Evolutionary conservation across 1,139 yeast species (phyloP), one percentile per base, ranked within the genome.

Genomic region (Geotrichum macrosporum): DNA sequence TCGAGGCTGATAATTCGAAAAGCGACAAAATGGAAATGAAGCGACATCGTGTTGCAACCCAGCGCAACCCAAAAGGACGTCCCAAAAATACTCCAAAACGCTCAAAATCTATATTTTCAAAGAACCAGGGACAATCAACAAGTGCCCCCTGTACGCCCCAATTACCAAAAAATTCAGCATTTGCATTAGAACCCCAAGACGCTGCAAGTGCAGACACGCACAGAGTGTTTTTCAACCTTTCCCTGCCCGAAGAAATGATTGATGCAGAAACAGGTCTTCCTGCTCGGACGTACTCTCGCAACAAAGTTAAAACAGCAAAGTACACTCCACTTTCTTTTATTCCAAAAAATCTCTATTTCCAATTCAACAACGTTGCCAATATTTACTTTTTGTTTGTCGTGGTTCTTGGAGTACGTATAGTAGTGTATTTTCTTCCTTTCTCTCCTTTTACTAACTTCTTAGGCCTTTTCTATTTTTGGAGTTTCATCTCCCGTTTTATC

Each of bases 301-400:
- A 92, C 70, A 92, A 92, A 66, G 87, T 92, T 58, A 81, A 96
- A 70, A 89, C 98, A 1, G 88, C 98, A 3, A 89, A 88, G 67
- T 92, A 92, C 66, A 89, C 97, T 8, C 96, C 96, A 4, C 62
- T 92, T 43, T 72, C 94, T 4, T 92, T 92, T 59, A 61, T 92
- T 38, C 97, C 97, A 12, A 88, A 87, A 66, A 89, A 92, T 65
- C 65, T 92, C 40, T 64, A 72, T 49, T 75, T 74, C 55, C 97
- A 92, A 68, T 89, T 92, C 65, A 80, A 78, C 52, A 92, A 89
- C 63, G 80, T 89, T 55, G 98, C 98, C 46, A 92, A 92, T 66
- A 69, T 82, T 41, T 92, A 87, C 70, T 92, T 92, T 74, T 71
- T 92, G 63, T 67, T 84, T 41, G 71, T 87, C 68, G 85, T 81